Base-by-base conservation (phyloP, 352 stramenopile species). In the Blastocystis sp. region DNA sequence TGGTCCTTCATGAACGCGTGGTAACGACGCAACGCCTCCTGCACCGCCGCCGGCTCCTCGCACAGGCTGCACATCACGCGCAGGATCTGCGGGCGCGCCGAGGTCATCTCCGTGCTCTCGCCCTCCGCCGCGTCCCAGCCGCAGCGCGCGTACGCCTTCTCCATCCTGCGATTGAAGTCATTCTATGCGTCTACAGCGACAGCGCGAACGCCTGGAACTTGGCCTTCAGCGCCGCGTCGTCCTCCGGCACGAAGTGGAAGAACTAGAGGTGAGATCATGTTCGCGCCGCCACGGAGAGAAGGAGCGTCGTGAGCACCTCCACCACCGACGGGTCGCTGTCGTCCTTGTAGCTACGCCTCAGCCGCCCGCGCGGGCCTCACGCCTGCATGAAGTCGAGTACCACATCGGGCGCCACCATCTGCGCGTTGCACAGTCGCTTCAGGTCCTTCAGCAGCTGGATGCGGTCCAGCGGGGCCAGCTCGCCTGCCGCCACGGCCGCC, bases 321-420 rank as follows among this genome's bases (percentile, higher is more conserved):
- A 92, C 94, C 21, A 95, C 93, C 63, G 93, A 93, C 69, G 90
- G 92, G 89, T 93, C 92, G 87, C 93, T 90, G 89, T 95, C 93
- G 28, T 94, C 48, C 45, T 91, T 87, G 19, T 89, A 84, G 21
- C 69, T 90, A 89, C 92, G 94, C 40, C 89, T 91, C 4, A 89
- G 87, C 3, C 95, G 80, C 1, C 95, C 87, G 48, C 6, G 14
- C 6, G 6, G 14, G 6, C 14, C 48, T 14, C 14, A 69, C 62
- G 28, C 42, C 6, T 76, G 21, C 64, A 88, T 19, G 60, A 88
- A 88, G 1, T 57, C 9, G 21, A 88, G 64, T 19, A 88, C 57
- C 0, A 40, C 43, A 1, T 11, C 34, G 19, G 78, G 78, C 57
- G 38, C 66, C 21, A 88, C 64, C 17, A 48, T 24, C 68, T 88